These are phyloP conservation scores for Magnusiomyces fungicola DNA, from an alignment of 1,139 yeast genomes.

Conservation along the genomic window DNA sequence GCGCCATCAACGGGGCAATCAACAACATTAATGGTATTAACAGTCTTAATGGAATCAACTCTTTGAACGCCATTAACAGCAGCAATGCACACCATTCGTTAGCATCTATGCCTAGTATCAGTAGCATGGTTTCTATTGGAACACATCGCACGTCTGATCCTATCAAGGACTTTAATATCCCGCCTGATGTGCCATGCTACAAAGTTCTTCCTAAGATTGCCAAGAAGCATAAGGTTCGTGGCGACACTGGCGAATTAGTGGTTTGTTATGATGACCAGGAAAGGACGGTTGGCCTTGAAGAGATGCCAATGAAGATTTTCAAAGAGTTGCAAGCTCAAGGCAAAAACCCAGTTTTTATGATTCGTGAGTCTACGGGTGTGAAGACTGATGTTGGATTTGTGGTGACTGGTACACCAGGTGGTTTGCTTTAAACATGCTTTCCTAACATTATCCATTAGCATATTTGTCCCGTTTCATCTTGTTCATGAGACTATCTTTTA, in stretches of 20 bases:
- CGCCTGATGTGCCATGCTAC: constrained; percentile 75
- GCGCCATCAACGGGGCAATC: neutral
- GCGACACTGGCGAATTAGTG: constrained; percentile 76
- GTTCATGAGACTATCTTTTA: too few relatives aligned
- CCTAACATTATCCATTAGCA: neutral
- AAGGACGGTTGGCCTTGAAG: constrained; percentile 72
- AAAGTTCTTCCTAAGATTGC: constrained; percentile 85
- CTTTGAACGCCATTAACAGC: neutral
- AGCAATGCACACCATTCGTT: neutral
- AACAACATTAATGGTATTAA: neutral
- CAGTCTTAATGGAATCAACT: neutral
- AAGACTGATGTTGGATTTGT: constrained; percentile 25
- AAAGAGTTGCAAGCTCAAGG: constrained; percentile 84
- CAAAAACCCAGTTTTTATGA: constrained; percentile 87
- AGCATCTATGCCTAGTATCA: neutral
- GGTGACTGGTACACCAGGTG: constrained; percentile 32
- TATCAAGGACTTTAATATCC: constrained; percentile 14
- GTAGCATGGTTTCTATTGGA: neutral
- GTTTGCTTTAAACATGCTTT: constrained; percentile 28
- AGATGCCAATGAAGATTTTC: constrained; percentile 83
- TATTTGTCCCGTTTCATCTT: too few relatives aligned
- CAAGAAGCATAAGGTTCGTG: constrained; percentile 73
- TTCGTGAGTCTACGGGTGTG: constrained; percentile 63
- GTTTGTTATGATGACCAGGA: constrained; percentile 91
- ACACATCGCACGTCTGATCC: too few relatives aligned